Percentiles rank a stretch among this genome's conserved stretches.
Conservation (phyloP, 1,139 yeast species). For the Candida sojae region DNA sequence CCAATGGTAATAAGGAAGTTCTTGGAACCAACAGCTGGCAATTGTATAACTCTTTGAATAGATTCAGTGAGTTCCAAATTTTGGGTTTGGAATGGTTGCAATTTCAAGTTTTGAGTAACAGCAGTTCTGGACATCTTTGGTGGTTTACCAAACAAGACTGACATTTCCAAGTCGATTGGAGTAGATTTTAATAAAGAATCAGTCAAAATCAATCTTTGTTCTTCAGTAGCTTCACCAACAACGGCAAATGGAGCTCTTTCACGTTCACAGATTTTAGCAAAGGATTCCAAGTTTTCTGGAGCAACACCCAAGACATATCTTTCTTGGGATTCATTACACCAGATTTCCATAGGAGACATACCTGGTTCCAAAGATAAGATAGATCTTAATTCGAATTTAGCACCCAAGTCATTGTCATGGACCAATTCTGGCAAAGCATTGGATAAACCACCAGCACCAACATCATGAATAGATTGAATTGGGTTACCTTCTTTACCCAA, state of each 20-base stretch:
- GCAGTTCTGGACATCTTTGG: conserved; percentile 93
- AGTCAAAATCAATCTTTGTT: conserved; percentile 76
- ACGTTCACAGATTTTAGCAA: conserved; percentile 82
- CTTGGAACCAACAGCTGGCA: conserved; percentile 96
- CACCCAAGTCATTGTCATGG: conserved; percentile 96
- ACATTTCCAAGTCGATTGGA: conserved; percentile 96
- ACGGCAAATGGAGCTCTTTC: conserved; percentile 97
- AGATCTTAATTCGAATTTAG: conserved; percentile 86
- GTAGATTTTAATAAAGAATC: conserved; percentile 75
- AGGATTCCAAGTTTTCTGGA: conserved; percentile 70
- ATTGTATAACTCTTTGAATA: conserved; percentile 74
- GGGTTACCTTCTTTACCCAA: conserved; percentile 75
- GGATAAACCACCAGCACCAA: conserved; percentile 98
- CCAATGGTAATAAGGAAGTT: conserved; percentile 95
- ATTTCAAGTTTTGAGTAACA: conserved; percentile 57
- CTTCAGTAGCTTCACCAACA: conserved; percentile 91
- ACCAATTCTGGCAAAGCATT: conserved; percentile 97
- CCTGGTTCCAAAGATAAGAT: conserved; percentile 93
- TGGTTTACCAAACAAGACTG: conserved; percentile 94
- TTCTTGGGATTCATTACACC: conserved; percentile 99
- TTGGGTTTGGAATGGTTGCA: conserved; percentile 47
- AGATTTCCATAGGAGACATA: conserved; percentile 99
- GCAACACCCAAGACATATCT: conserved; percentile 94
- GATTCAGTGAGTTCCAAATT: conserved; percentile 58
- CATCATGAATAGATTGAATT: conserved; percentile 95